phyloP scores from a whole-genome alignment of 768 basidiomycete species.

The Chlorophyllum brunneum region DNA sequence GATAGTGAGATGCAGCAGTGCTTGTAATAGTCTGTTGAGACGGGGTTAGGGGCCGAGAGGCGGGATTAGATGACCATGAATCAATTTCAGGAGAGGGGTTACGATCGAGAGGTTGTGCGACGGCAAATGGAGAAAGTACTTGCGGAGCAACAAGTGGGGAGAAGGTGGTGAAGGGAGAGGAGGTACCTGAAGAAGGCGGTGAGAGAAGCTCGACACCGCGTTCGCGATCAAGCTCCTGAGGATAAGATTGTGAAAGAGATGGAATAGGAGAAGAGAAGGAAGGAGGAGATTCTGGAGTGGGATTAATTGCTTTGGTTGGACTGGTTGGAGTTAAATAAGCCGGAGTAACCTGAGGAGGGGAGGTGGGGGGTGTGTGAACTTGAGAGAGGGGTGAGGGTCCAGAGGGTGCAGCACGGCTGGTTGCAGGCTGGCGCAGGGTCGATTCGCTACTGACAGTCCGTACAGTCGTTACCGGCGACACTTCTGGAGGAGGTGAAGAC shows the following conservation, averaged over 20 bases:
- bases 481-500: constrained; percentile 21
- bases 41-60: constrained; percentile 2
- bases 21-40: constrained; percentile 3
- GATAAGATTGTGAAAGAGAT: constrained; percentile 40
- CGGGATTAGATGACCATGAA: not conserved
- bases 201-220: constrained; percentile 40
- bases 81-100: not conserved
- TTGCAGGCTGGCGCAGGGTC: not conserved
- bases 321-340: constrained; percentile 9
- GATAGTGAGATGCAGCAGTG: constrained; percentile 5
- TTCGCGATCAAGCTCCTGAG: constrained; percentile 39
- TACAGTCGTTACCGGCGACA: constrained; percentile 16
- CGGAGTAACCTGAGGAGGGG: constrained; percentile 5
- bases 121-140: constrained; percentile 9
- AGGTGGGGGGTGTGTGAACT: constrained; percentile 15
- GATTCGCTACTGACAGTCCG: constrained; percentile 13
- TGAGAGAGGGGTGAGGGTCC: constrained; percentile 7
- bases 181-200: constrained; percentile 24
- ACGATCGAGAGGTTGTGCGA: constrained; percentile 4
- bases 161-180: constrained; percentile 14
- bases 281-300: constrained; percentile 6
- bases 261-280: constrained; percentile 24
- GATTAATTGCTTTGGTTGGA: not conserved
- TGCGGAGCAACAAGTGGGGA: constrained; percentile 12
- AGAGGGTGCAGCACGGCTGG: not conserved